These are phyloP conservation scores for Auricularia cornea DNA, from an alignment of 768 basidiomycete species.

Conservation along the genomic window DNA sequence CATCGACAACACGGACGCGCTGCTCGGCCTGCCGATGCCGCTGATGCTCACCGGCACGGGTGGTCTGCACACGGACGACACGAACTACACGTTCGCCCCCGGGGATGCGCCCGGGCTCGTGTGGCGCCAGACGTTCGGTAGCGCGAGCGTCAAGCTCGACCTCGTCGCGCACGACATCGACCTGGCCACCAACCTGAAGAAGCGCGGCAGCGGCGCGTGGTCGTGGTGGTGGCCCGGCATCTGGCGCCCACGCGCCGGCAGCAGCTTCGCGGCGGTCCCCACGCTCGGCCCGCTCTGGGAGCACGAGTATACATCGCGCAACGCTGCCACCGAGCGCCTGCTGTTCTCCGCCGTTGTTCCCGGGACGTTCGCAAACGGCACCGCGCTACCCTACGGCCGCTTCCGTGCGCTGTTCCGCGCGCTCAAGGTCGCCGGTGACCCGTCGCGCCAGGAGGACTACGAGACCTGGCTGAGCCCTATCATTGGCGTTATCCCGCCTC, in stretches of 20 bases:
- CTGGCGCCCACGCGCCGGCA: slow-evolving; percentile 9
- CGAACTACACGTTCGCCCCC: slow-evolving; percentile 40
- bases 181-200: slow-evolving; percentile 31
- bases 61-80: slow-evolving; percentile 29
- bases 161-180: slow-evolving; percentile 28
- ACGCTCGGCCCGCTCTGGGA: slow-evolving; percentile 43
- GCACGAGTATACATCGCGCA: slow-evolving; percentile 39
- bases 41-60: slow-evolving; percentile 34
- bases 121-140: slow-evolving; percentile 31
- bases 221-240: not conserved
- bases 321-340: slow-evolving; percentile 10
- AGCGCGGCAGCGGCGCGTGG: slow-evolving; percentile 10
- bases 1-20: slow-evolving; percentile 41
- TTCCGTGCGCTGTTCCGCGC: slow-evolving; percentile 37
- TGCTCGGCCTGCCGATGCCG: slow-evolving; percentile 40
- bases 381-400: slow-evolving; percentile 31
- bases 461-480: slow-evolving; percentile 33
- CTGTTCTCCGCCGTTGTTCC: not conserved
- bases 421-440: slow-evolving; percentile 37
- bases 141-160: slow-evolving; percentile 37
- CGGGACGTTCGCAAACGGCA: slow-evolving; percentile 28
- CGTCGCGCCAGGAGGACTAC: slow-evolving; percentile 32
- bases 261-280: slow-evolving; percentile 28
- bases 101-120: slow-evolving; percentile 16
- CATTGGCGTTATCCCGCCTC: slow-evolving; percentile 12